Base-by-base conservation (phyloP, 352 stramenopile genomes). In the Globisporangium viniferum region DNA sequence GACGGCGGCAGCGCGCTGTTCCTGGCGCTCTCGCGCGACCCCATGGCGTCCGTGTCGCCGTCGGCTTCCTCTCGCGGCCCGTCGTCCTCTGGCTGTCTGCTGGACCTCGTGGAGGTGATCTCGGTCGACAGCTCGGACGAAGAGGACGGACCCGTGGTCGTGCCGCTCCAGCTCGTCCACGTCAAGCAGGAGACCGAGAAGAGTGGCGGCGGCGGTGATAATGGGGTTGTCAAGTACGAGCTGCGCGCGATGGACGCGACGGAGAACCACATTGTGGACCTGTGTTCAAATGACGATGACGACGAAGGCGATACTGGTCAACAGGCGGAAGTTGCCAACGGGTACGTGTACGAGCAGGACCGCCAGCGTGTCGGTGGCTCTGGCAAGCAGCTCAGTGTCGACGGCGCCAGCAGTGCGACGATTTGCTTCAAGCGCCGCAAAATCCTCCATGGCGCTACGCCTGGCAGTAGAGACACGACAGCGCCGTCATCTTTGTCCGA, bases 101-200 rank as follows among this genome's bases (percentile, higher is more conserved):
- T 66, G 27, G 46, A 66, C 20, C 44, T 67, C 51, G 35, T 62
- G 33, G 62, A 67, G 7, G 62, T 67, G 49, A 67, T 67, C 51
- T 54, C 35, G 33, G 31, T 67, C n/a, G 51, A 41, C 49, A 67
- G 62, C 48, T 67, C 62, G 49, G 62, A 67, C 24, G 62, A 61
- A 33, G 62, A 61, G 10, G n/a, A 59, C 15, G 3, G 29, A 0
- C 7, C 27, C 10, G 3, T 18, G 53, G 48, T 20, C 10, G 62
- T 39, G 33, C 62, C 62, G 31, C 29, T 66, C 7, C 41, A 66
- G 31, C 31, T 66, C 27, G 27, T 59, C 29, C 54, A 59, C 29
- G 18, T 51, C 15, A 51, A 51, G 44, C 44, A 22, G 22, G 44
- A 51, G 41, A 49, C 5, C n/a, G n/a, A n/a, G n/a, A n/a, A n/a